phyloP scores from a whole-genome alignment of 1,284 basidiomycete species.

The Heterobasidion annosum region DNA sequence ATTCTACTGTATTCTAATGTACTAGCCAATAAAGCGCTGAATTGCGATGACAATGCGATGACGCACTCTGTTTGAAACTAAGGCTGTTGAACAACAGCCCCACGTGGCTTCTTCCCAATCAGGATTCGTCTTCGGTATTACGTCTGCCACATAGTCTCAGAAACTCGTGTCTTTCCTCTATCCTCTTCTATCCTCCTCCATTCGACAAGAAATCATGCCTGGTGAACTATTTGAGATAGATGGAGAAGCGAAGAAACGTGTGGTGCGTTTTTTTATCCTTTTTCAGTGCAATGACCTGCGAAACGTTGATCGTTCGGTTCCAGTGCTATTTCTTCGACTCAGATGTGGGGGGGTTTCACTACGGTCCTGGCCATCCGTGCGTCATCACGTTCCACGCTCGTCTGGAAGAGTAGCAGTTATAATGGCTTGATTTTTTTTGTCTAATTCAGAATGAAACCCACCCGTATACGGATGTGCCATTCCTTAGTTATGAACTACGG shows the following conservation, averaged over 20 bases:
- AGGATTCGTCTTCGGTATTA: constrained; percentile 7
- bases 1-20: too few species aligned
- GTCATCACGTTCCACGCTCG: constrained; percentile 15
- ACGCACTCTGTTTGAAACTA: constrained; percentile 13
- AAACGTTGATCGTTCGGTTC: neutral
- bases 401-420: neutral
- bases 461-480: constrained; percentile 98
- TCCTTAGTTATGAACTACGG: constrained; percentile 99
- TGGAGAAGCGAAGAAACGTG: constrained; percentile 74
- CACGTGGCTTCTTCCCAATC: constrained; percentile 6
- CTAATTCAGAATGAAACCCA: constrained; percentile 81
- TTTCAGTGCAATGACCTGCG: constrained; percentile 2
- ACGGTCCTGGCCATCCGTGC: constrained; percentile 89
- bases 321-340: constrained; percentile 98
- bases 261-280: constrained; percentile 45
- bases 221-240: constrained; percentile 59
- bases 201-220: constrained; percentile 22
- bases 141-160: constrained; percentile 1
- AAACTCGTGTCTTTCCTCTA: neutral
- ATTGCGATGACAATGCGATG: neutral
- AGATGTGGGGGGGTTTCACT: constrained; percentile 97
- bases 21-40: too few species aligned
- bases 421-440: neutral
- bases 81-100: constrained; percentile 5
- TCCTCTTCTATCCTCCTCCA: neutral